Percentiles rank a stretch among this genome's conserved stretches.
These are phyloP conservation scores for Sphaerulina vaccinii DNA, from an alignment of 2,329 filamentous ascomycete species.

Conservation along the genomic window DNA sequence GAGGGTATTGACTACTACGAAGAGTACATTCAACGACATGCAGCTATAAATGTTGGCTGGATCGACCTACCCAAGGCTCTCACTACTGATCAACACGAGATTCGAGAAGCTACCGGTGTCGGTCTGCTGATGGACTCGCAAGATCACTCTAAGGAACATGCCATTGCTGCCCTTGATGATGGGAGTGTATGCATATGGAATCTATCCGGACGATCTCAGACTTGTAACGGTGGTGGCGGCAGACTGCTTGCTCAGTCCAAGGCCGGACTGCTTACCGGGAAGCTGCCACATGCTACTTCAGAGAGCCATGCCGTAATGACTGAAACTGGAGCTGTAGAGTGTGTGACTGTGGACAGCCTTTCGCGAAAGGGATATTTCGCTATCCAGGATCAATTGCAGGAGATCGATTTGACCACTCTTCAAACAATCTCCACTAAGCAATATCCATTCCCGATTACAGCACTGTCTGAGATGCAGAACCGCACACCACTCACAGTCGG, in stretches of 20 bases:
- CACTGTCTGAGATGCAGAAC: slow-evolving; percentile 68
- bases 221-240: slow-evolving; percentile 42
- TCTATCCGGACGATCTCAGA: slow-evolving; percentile 27
- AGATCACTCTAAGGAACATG: slow-evolving; percentile 56
- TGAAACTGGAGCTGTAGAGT: slow-evolving; percentile 73
- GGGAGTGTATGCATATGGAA: slow-evolving; percentile 89
- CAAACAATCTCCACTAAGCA: slow-evolving; percentile 65
- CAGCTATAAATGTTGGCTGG: slow-evolving; percentile 73
- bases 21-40: slow-evolving; percentile 82
- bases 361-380: slow-evolving; percentile 73
- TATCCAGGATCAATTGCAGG: slow-evolving; percentile 71
- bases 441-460: slow-evolving; percentile 81
- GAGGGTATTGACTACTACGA: slow-evolving; percentile 82
- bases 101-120: slow-evolving; percentile 69
- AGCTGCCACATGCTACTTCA: slow-evolving; percentile 47
- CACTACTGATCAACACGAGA: slow-evolving; percentile 43
- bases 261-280: slow-evolving; percentile 65
- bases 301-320: slow-evolving; percentile 60
- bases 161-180: slow-evolving; percentile 78
- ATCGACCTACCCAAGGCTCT: slow-evolving; percentile 59
- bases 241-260: slow-evolving; percentile 65
- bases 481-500: slow-evolving; percentile 77
- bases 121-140: slow-evolving; percentile 61
- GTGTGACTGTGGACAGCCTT: slow-evolving; percentile 73
- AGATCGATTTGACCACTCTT: slow-evolving; percentile 76